Base-by-base conservation (phyloP, 768 basidiomycete genomes). In the Pulveroboletus sp. region DNA sequence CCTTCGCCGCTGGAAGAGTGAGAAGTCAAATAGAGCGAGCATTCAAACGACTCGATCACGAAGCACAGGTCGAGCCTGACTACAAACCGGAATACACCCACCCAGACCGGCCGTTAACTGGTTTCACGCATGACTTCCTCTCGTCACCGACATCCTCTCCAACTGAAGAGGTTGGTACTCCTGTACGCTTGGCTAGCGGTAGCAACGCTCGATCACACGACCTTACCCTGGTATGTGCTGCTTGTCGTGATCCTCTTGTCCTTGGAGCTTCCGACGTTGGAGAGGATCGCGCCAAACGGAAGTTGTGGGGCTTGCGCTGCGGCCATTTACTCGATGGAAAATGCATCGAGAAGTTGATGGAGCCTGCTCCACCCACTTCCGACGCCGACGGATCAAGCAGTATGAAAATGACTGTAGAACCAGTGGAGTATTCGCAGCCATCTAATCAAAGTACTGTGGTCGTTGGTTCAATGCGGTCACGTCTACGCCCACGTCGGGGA, bases 241-340 rank as follows among this genome's bases (percentile, higher is more conserved):
- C 68, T 9, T 91, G 89, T 53, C 67, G 76, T 21, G 82, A 83
- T 51, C 83, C 85, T 0, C 74, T 90, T 5, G 65, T 85, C 9
- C 70, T 85, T 27, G 70, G 75, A 32, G 73, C 76, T 41, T 71
- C 72, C 2, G 76, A 74, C 11, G 70, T 80, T n/a, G 68, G 71
- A 14, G 68, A 73, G 39, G 81, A 79, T 32, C 71, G 69, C 36
- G 69, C 69, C 36, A 67, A 66, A 33, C 70, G 74, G 46, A 75
- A 78, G 38, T 68, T 90, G 8, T 90, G 86, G 88, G 81, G 77
- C 2, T 67, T 91, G 52, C 72, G 85, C 36, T 91, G 88, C 46
- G 88, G 88, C 0, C 89, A 91, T 61, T 65, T 91, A 57, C 73
- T 90, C 0, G 88, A 90, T 55, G 89, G 86, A 43, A 86, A 84